phyloP scores from a whole-genome alignment of 306 rosid genomes.

The Dicorynia guianensis region DNA sequence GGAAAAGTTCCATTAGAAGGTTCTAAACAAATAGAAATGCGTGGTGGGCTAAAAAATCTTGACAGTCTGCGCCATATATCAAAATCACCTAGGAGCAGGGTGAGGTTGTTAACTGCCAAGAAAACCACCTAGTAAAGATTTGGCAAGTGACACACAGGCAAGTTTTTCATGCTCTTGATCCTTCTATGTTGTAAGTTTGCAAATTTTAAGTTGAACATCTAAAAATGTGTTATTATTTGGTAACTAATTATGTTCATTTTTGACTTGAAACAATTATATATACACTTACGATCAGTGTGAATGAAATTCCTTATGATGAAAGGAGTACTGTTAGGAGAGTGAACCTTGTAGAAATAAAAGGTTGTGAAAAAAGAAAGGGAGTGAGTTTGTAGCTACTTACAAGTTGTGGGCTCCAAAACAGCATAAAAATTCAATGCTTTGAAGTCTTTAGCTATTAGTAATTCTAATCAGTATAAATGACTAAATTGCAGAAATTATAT shows the following conservation, averaged over 20 bases:
- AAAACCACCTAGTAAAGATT: conserved; percentile 30
- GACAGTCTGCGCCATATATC: conserved; percentile 31
- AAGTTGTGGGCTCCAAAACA: background rate
- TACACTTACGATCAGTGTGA: background rate
- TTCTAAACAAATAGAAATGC: conserved; percentile 37
- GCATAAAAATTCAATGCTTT: background rate
- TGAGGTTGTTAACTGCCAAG: conserved; percentile 40
- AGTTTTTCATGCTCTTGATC: conserved; percentile 41
- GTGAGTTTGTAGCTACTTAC: background rate
- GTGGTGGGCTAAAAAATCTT: conserved; percentile 31
- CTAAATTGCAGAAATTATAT: background rate
- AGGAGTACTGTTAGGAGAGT: background rate
- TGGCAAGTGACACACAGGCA: conserved; percentile 27
- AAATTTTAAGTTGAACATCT: conserved; percentile 12
- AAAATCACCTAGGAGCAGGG: conserved; percentile 39
- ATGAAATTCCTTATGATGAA: background rate
- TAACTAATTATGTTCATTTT: background rate
- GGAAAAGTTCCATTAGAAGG: conserved; percentile 17
- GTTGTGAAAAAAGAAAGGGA: background rate
- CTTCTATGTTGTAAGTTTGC: conserved; percentile 20
- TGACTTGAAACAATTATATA: background rate
- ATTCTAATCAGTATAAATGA: background rate
- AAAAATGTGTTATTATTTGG: background rate
- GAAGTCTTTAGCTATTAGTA: background rate
- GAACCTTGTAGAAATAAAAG: background rate